A percentile compares a stretch with the other conserved stretches of the same genome.
Evolutionary conservation across 768 basidiomycete genomes (phyloP).

Genomic region (Rhizopogon roseolus): DNA sequence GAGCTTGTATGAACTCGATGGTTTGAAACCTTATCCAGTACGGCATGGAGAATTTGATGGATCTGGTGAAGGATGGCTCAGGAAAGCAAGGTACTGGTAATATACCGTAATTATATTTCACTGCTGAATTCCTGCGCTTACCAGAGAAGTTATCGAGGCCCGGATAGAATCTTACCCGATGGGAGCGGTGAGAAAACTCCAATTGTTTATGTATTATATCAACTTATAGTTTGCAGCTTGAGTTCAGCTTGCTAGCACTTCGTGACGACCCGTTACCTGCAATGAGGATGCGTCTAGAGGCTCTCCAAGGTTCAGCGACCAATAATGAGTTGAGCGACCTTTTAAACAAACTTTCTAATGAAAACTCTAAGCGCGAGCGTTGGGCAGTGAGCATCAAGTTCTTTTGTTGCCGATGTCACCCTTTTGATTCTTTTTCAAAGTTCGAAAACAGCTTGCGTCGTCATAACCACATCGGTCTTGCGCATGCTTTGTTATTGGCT

Average conservation of each 20-base stretch:
- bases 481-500: constrained; percentile 66
- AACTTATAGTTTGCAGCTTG: constrained; percentile 48
- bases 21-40: constrained; percentile 74
- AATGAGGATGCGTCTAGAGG: constrained; percentile 55
- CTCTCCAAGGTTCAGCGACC: constrained; percentile 39
- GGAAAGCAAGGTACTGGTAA: constrained; percentile 60
- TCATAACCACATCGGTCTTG: constrained; percentile 84
- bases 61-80: constrained; percentile 77
- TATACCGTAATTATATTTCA: constrained; percentile 3
- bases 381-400: constrained; percentile 64
- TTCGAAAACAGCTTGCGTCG: constrained; percentile 84
- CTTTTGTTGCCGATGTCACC: not conserved
- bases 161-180: constrained; percentile 89
- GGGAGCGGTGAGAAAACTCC: constrained; percentile 60
- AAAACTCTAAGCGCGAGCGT: constrained; percentile 69
- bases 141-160: constrained; percentile 76
- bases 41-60: constrained; percentile 73
- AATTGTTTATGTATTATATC: not conserved
- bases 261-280: constrained; percentile 75
- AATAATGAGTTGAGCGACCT: constrained; percentile 46
- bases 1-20: constrained; percentile 89
- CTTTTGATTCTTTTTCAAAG: constrained; percentile 32
- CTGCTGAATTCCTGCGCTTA: constrained; percentile 12
- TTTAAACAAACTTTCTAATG: constrained; percentile 52
- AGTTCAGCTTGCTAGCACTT: constrained; percentile 89